Percentiles rank a stretch among this genome's conserved stretches.
These are phyloP conservation scores for Phytophthora niederhauseri DNA, from an alignment of 352 stramenopile species.

Conservation along the genomic window DNA sequence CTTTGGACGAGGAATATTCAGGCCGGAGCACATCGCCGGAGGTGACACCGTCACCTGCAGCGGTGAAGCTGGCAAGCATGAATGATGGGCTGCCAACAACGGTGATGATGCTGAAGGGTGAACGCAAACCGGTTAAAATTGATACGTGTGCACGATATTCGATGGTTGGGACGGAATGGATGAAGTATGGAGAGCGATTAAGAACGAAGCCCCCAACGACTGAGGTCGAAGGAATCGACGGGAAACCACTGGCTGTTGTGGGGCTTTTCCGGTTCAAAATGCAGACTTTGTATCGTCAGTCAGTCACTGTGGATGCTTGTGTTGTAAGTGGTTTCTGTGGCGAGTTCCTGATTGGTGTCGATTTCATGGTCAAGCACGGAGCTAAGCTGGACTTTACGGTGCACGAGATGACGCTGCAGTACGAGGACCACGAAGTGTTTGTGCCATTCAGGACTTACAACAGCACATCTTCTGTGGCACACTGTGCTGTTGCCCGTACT, in stretches of 20 bases:
- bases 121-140: not conserved
- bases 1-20: not conserved
- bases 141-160: not conserved
- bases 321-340: not conserved
- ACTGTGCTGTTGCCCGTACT: not conserved
- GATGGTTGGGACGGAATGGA: not conserved
- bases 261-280: not conserved
- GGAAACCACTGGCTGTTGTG: not conserved
- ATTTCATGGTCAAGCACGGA: not conserved
- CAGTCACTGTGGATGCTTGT: not conserved
- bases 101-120: not conserved
- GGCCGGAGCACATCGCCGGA: not conserved
- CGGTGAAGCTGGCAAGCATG: not conserved
- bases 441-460: not conserved
- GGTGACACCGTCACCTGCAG: not conserved
- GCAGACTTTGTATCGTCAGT: not conserved
- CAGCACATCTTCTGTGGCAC: not conserved
- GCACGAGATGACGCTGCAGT: not conserved
- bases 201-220: not conserved
- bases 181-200: not conserved
- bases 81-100: not conserved
- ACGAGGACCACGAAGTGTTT: not conserved
- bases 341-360: not conserved
- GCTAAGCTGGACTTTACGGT: not conserved
- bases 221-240: not conserved